Evolutionary conservation across 257 asterid species (phyloP).

Genomic region (Knoxia roxburghii): DNA sequence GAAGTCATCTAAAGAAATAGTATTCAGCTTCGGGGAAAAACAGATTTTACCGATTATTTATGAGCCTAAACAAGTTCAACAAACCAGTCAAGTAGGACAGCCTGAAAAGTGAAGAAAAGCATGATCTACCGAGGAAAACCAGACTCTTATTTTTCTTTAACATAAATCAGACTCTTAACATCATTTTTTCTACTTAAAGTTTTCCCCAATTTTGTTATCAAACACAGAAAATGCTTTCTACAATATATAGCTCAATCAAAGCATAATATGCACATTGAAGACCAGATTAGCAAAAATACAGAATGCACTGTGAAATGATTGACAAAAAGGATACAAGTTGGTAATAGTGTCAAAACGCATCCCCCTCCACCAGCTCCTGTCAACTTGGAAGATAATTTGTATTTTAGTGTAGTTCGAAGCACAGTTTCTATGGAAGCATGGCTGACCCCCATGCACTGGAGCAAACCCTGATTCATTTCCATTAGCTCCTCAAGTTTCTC

Average conservation of each 20-base stretch:
- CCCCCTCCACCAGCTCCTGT: constrained; percentile 99
- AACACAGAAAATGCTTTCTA: no score
- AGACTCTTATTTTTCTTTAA: background rate
- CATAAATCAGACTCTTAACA: no score
- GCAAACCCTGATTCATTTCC: constrained; percentile 96
- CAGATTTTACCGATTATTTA: background rate
- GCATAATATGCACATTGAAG: background rate
- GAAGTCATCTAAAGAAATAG: background rate
- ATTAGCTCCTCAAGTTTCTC: constrained; percentile 76
- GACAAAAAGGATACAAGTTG: constrained; percentile 67
- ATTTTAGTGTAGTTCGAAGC: constrained; percentile 64
- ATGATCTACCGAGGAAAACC: background rate
- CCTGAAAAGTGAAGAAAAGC: background rate
- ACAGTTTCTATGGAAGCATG: constrained; percentile 84
- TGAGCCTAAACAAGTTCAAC: background rate
- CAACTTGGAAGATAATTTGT: constrained; percentile 74
- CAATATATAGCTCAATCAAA: background rate
- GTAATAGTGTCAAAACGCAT: constrained; percentile 86
- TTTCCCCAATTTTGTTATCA: background rate
- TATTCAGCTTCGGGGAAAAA: background rate
- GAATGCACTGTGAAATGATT: constrained; percentile 4
- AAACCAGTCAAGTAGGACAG: background rate
- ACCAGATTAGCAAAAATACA: background rate
- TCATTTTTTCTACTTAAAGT: background rate
- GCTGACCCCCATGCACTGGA: constrained; percentile 95